phyloP scores from a whole-genome alignment of 306 rosid species.

The Glycine soja region DNA sequence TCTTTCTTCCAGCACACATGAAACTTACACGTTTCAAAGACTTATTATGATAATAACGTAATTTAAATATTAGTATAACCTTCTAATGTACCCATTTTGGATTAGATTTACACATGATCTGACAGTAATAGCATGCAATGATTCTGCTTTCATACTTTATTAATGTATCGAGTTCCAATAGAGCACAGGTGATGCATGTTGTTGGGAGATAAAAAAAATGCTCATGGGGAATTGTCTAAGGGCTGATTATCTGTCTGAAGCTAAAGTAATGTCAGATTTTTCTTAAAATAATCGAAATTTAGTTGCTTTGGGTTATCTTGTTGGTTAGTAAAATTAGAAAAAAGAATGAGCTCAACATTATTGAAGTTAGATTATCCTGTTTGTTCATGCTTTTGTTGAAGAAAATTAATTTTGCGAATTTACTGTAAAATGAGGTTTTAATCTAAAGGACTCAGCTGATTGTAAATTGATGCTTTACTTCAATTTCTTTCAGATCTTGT shows the following conservation, averaged over 20 bases:
- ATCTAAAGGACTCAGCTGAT: background rate
- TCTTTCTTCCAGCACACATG: constrained; percentile 1
- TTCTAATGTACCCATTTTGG: constrained; percentile 25
- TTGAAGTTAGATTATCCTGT: constrained; percentile 13
- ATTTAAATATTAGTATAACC: background rate
- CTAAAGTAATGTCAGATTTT: constrained; percentile 39
- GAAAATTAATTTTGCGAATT: background rate
- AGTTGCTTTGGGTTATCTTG: constrained; percentile 16
- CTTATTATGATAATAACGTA: too few relatives aligned
- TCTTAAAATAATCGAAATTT: constrained; percentile 30
- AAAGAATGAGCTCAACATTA: constrained; percentile 19
- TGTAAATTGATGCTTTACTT: constrained; percentile 4
- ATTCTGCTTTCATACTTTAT: constrained; percentile 50
- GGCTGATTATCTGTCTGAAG: constrained; percentile 43
- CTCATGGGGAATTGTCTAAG: constrained; percentile 53
- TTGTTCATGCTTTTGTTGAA: background rate
- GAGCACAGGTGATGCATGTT: constrained; percentile 45
- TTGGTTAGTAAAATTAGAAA: background rate
- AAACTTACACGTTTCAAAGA: background rate
- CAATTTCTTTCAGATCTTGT: constrained; percentile 18
- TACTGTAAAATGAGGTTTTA: background rate
- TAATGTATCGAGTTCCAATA: constrained; percentile 62
- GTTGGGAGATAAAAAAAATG: constrained; percentile 39
- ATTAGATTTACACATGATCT: constrained; percentile 50
- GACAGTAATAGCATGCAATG: constrained; percentile 55